Base-by-base conservation (phyloP, 108 stramenopile genomes). In the Stephanodiscus minutulus region DNA sequence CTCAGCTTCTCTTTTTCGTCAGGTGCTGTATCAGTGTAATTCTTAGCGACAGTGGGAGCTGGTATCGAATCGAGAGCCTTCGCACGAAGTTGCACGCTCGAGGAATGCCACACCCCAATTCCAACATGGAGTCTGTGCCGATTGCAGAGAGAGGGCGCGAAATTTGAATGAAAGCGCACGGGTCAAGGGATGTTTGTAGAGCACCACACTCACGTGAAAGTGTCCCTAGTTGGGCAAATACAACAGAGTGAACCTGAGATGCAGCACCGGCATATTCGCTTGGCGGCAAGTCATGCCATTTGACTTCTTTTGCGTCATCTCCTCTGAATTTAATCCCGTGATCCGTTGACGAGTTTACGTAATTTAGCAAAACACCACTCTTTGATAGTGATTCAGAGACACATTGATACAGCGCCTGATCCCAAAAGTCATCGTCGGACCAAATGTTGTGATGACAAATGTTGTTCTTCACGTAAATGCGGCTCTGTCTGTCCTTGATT, bases 191-290 rank as follows among this genome's bases (percentile, higher is more conserved):
- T 11, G 62, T 15, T n/a, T 35, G 18, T n/a, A 64, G 17, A 18
- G 9, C 13, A 64, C 21, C 13, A 64, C 21, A 46, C 62, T 64
- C 41, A 64, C 62, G 87, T 15, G 88, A 78, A 63, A 92, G 72
- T 1, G 88, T 84, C 18, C 88, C 85, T 1, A 92, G 68, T 66
- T 92, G 88, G 1, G 88, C 88, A 73, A 89, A 88, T 11, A 92
- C 80, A 61, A 90, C 82, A 10, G 87, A 89, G 43, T 92, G 88
- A 10, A 92, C 88, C 66, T 92, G 91, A 0, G 85, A 74, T 13
- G 88, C 88, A 18, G 91, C 91, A 48, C 86, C 84, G 6, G 72
- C 64, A 27, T 88, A 74, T 73, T 92, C 88, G 5, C 43, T 35
- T 13, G 58, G 68, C 29, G 68, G 74, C 29, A 92, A 66, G 52